A percentile compares a stretch with the other conserved stretches of the same genome.
Conservation (phyloP, 306 rosid species). For the Trichosanthes cucumerina region DNA sequence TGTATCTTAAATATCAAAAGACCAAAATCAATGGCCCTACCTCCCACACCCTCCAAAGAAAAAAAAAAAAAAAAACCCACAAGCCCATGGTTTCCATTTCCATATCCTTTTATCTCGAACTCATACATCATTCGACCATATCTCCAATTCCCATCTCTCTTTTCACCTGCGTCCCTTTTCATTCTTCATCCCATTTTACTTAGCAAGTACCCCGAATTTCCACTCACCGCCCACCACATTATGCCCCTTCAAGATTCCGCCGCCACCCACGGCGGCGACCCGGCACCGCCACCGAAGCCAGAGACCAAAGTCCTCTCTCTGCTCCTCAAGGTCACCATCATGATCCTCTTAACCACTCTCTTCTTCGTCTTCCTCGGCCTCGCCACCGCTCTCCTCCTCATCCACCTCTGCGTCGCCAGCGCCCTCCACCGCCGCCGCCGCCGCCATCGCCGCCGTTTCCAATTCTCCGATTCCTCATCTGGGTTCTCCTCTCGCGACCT, state of each 20-base stretch:
- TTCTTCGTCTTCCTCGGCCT: constrained; percentile 70
- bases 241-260: constrained; percentile 3
- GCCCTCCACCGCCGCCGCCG: constrained; percentile 51
- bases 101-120: background rate
- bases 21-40: background rate
- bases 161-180: background rate
- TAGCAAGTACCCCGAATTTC: background rate
- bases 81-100: background rate
- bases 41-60: background rate
- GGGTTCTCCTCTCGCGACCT: constrained; percentile 33
- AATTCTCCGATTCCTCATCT: constrained; percentile 16
- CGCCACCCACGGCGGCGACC: constrained; percentile 5
- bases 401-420: constrained; percentile 51
- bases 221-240: background rate
- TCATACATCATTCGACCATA: background rate
- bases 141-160: background rate
- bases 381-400: constrained; percentile 57
- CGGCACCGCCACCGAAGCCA: constrained; percentile 33
- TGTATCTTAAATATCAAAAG: background rate
- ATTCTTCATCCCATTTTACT: background rate
- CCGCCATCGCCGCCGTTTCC: constrained; percentile 16
- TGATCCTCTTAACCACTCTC: constrained; percentile 61
- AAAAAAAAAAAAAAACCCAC: background rate
- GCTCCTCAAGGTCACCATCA: constrained; percentile 57
- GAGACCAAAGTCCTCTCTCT: constrained; percentile 44